A percentile compares a stretch with the other conserved stretches of the same genome.
Evolutionary conservation across 2,329 filamentous ascomycete genomes (phyloP).

Genomic region (Fusarium chaquense): DNA sequence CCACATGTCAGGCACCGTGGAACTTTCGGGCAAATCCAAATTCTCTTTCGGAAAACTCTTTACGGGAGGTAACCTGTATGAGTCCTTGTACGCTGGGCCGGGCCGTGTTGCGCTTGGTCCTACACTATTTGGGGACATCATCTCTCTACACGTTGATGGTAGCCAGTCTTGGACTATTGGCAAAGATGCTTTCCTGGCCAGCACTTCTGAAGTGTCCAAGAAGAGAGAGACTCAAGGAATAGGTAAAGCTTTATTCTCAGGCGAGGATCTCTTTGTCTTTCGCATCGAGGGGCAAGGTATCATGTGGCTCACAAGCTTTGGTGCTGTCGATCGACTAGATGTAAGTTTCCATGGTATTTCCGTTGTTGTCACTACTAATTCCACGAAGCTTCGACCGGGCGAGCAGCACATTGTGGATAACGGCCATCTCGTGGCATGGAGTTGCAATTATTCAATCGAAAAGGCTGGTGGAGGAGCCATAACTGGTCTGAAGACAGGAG

Average conservation of each 20-base stretch:
- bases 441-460: not conserved
- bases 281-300: not conserved
- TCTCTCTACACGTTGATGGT: not conserved
- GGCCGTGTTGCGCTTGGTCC: not conserved
- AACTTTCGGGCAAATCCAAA: not conserved
- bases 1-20: not conserved
- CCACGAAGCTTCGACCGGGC: not conserved
- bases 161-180: not conserved
- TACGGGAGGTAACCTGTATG: not conserved
- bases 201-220: not conserved
- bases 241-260: not conserved
- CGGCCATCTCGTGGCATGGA: not conserved
- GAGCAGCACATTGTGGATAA: not conserved
- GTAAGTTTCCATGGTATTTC: accelerated
- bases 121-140: not conserved
- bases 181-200: not conserved
- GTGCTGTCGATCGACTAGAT: not conserved
- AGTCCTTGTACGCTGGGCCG: not conserved
- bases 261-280: not conserved
- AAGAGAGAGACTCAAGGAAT: not conserved
- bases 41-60: not conserved
- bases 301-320: conserved; percentile 2
- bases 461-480: not conserved
- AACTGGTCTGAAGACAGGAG: not conserved
- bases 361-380: not conserved